Percentiles rank a stretch among this genome's conserved stretches.
These are phyloP conservation scores for Raffaelea arxii DNA, from an alignment of 2,329 filamentous ascomycete genomes.

Conservation along the genomic window DNA sequence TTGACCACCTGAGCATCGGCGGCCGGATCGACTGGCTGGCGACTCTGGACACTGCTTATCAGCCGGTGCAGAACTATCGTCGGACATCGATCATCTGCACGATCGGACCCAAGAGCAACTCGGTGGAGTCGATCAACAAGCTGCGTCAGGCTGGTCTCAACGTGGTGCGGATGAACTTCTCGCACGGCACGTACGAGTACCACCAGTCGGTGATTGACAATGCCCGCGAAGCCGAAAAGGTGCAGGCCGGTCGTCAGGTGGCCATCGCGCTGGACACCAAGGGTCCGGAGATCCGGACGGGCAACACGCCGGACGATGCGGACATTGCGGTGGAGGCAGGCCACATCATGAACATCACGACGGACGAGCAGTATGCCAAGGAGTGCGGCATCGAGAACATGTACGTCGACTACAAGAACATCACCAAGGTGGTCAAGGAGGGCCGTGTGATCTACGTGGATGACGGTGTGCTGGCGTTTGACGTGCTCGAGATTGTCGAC, in stretches of 20 bases:
- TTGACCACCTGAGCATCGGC: constrained; percentile 71
- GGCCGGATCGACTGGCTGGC: neutral
- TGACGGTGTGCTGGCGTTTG: constrained; percentile 93
- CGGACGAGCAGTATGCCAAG: constrained; percentile 83
- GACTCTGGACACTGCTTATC: constrained; percentile 55
- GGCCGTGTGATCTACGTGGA: constrained; percentile 96
- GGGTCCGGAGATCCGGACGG: constrained; percentile 52
- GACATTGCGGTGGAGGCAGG: constrained; percentile 78
- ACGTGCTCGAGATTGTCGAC: constrained; percentile 80
- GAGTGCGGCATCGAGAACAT: constrained; percentile 85
- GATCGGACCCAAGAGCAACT: constrained; percentile 99
- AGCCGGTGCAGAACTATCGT: constrained; percentile 81
- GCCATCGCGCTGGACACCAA: constrained; percentile 85
- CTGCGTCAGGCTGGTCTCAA: constrained; percentile 88
- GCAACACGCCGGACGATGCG: constrained; percentile 63
- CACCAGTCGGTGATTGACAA: constrained; percentile 92
- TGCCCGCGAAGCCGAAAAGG: constrained; percentile 74
- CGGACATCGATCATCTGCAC: constrained; percentile 98
- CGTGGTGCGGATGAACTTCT: constrained; percentile 99
- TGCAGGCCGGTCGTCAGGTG: constrained; percentile 71
- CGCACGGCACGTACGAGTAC: constrained; percentile 89
- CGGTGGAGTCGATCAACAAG: constrained; percentile 89
- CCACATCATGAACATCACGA: constrained; percentile 88
- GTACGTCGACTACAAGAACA: constrained; percentile 99
- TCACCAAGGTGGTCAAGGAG: constrained; percentile 89